phyloP scores from a whole-genome alignment of 1,284 basidiomycete genomes.

The Ceratobasidium sp. region DNA sequence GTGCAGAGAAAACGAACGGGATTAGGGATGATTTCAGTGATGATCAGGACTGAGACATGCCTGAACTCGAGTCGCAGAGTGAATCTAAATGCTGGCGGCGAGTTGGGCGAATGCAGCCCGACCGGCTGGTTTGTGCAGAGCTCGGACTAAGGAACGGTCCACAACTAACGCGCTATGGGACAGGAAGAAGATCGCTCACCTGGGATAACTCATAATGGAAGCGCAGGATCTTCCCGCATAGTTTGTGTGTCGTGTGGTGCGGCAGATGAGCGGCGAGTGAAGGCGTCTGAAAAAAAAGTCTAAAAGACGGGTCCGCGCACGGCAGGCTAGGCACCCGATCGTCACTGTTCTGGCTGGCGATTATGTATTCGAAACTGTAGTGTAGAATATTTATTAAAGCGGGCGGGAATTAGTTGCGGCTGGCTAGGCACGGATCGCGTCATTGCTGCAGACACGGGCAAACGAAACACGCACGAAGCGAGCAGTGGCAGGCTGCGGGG shows the following conservation, averaged over 20 bases:
- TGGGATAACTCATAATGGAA: slow-evolving; percentile 16
- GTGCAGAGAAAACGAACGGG: neutral
- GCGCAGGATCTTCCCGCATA: neutral
- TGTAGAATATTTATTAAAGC: too few species aligned
- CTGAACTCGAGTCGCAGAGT: neutral
- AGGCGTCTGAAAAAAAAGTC: slow-evolving; percentile 5
- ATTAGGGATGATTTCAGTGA: neutral
- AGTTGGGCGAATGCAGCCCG: neutral
- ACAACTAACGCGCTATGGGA: neutral
- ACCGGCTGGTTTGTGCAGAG: neutral
- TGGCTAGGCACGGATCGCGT: neutral
- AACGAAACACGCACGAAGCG: neutral
- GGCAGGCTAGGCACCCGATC: neutral
- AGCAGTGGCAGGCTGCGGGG: too few species aligned
- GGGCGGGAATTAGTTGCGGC: too few species aligned
- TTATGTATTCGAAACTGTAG: too few species aligned
- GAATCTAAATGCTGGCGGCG: neutral
- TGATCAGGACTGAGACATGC: neutral
- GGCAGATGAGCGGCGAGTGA: neutral
- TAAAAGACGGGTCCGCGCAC: neutral
- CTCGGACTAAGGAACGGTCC: neutral
- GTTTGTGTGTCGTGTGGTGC: neutral
- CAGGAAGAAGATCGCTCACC: neutral
- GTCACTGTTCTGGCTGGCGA: neutral
- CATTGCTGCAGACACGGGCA: neutral